Evolutionary conservation across 2,329 filamentous ascomycete species (phyloP).

Genomic region (Hirsutella rhossiliensis): DNA sequence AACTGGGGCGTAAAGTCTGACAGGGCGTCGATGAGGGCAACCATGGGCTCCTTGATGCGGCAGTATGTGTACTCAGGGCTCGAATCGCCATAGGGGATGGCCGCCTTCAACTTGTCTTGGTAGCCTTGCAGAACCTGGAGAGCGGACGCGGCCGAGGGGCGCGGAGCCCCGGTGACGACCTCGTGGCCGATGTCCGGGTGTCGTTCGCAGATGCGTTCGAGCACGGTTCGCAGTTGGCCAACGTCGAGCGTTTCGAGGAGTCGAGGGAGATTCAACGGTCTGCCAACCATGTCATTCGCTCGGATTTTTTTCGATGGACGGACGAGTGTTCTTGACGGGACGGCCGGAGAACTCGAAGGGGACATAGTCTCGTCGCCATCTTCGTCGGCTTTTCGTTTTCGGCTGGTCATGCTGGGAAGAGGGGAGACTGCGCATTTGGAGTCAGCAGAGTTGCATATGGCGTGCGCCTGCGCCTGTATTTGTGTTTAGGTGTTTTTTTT

Average conservation of each 20-base stretch:
- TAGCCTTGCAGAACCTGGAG: conserved; percentile 74
- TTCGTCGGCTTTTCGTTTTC: conserved; percentile 80
- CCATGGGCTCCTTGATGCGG: conserved; percentile 69
- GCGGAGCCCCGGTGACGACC: conserved; percentile 70
- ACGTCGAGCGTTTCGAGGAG: conserved; percentile 91
- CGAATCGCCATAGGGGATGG: conserved; percentile 76
- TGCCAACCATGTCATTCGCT: conserved; percentile 51
- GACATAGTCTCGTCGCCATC: conserved; percentile 83
- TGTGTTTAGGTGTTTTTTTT: conserved; percentile 1
- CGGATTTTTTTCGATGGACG: conserved; percentile 52
- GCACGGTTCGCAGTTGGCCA: conserved; percentile 68
- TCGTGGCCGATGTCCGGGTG: conserved; percentile 79
- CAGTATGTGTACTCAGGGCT: conserved; percentile 93
- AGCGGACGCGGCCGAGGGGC: conserved; percentile 73
- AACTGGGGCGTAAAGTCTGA: conserved; percentile 94
- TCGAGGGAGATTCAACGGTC: conserved; percentile 46
- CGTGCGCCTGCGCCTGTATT: too few species aligned
- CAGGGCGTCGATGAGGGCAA: conserved; percentile 75
- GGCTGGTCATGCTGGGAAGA: conserved; percentile 39
- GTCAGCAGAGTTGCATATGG: conserved; percentile 8
- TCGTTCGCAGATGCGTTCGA: conserved; percentile 85
- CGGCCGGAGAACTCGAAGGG: conserved; percentile 68
- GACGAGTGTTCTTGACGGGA: conserved; percentile 54
- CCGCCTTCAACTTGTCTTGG: conserved; percentile 61
- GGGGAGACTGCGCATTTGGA: conserved; percentile 23